These are phyloP conservation scores for Ceratobasidium sp. DNA, from an alignment of 1,284 basidiomycete species.

Conservation along the genomic window DNA sequence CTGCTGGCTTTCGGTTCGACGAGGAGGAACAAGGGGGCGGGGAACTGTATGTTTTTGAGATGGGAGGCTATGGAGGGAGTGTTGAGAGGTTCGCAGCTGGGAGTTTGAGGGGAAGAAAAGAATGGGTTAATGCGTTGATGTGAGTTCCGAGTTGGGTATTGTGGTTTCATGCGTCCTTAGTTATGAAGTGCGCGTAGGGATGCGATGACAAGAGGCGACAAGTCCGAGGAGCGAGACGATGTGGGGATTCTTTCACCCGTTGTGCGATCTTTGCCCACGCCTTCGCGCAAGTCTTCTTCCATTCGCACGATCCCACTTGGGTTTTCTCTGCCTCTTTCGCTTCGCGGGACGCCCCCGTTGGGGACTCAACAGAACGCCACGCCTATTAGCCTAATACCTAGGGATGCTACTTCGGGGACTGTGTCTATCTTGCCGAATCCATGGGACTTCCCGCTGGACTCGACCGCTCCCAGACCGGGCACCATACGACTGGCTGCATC, in stretches of 20 bases:
- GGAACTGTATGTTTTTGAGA: conserved; percentile 31
- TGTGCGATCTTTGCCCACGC: neutral
- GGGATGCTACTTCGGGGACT: neutral
- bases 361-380: neutral
- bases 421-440: conserved; percentile 8
- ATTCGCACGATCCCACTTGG: too few relatives aligned
- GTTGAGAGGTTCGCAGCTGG: conserved; percentile 29
- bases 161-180: neutral
- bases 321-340: neutral
- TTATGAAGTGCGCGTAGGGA: conserved; percentile 6
- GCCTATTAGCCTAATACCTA: neutral
- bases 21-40: neutral
- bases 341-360: too few relatives aligned
- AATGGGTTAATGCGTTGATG: conserved; percentile 23
- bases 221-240: neutral
- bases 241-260: too few relatives aligned
- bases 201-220: neutral
- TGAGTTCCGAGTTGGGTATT: neutral
- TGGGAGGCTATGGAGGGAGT: conserved; percentile 8
- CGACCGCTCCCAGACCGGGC: neutral
- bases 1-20: neutral
- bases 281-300: neutral
- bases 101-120: neutral
- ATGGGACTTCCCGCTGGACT: neutral
- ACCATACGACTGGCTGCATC: neutral